These are phyloP conservation scores for Pholiota conissans DNA, from an alignment of 768 basidiomycete genomes.

Conservation along the genomic window DNA sequence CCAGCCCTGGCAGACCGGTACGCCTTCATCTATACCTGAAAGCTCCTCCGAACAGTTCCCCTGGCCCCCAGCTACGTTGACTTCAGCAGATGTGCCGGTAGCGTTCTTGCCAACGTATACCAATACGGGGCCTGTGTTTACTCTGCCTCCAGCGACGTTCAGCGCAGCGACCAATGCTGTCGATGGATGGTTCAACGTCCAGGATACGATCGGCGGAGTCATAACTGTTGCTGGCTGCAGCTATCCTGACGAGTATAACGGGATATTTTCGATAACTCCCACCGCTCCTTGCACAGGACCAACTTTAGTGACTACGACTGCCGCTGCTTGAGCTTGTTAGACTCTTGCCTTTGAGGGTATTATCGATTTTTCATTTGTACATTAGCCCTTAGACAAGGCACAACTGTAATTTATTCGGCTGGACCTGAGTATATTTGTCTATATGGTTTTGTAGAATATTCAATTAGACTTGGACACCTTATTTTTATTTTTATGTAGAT, in stretches of 20 bases:
- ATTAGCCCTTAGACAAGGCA: too few species aligned
- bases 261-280: slow-evolving; percentile 19
- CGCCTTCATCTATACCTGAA: slow-evolving; percentile 51
- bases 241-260: slow-evolving; percentile 50
- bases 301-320: slow-evolving; percentile 1
- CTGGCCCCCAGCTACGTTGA: slow-evolving; percentile 57
- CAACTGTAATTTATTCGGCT: too few species aligned
- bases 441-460: too few species aligned
- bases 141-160: slow-evolving; percentile 56
- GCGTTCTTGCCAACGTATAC: slow-evolving; percentile 62
- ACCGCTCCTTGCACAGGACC: slow-evolving; percentile 29
- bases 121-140: slow-evolving; percentile 54
- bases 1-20: slow-evolving; percentile 58
- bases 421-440: too few species aligned
- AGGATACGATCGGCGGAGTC: slow-evolving; percentile 48
- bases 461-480: too few species aligned
- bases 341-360: too few species aligned
- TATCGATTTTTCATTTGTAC: too few species aligned
- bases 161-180: slow-evolving; percentile 41
- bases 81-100: slow-evolving; percentile 28
- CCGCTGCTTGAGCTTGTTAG: background rate
- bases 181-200: slow-evolving; percentile 57
- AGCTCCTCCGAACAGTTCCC: slow-evolving; percentile 42
- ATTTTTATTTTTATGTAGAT: too few species aligned
- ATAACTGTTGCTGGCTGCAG: slow-evolving; percentile 51